Conservation (phyloP, 1,284 basidiomycete genomes). For the Rhodofomes roseus region DNA sequence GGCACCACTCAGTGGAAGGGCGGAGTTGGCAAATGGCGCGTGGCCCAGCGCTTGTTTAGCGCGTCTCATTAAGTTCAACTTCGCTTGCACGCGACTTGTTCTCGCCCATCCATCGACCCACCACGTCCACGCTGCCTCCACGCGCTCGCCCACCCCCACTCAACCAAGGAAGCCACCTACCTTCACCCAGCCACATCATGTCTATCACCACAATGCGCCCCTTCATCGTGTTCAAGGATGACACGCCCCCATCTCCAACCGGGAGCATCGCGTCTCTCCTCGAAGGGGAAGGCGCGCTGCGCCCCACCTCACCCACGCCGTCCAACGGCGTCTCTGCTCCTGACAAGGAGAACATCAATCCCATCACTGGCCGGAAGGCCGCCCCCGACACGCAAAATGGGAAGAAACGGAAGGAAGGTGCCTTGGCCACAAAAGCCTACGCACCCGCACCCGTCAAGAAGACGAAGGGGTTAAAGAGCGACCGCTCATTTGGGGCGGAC, state of each 20-base stretch:
- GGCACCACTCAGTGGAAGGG: background rate
- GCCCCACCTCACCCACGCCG: slow-evolving; percentile 22
- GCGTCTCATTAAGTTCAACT: slow-evolving; percentile 12
- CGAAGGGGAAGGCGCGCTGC: background rate
- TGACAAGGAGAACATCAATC: slow-evolving; percentile 78
- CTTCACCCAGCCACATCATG: slow-evolving; percentile 10
- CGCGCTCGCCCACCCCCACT: background rate
- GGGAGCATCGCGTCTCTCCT: slow-evolving; percentile 1
- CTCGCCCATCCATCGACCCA: background rate
- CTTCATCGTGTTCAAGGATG: slow-evolving; percentile 68
- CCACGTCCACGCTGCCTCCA: background rate
- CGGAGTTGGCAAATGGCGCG: slow-evolving; percentile 11
- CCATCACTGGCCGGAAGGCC: slow-evolving; percentile 61
- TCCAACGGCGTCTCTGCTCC: slow-evolving; percentile 34
- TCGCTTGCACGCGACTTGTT: slow-evolving; percentile 7
- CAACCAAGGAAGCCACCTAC: background rate
- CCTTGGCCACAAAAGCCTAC: slow-evolving; percentile 50
- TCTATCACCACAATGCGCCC: slow-evolving; percentile 46
- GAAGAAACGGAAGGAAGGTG: slow-evolving; percentile 64
- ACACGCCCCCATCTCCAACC: slow-evolving; percentile 17
- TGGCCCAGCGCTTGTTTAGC: slow-evolving; percentile 1
- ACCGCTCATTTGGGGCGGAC: slow-evolving; percentile 8
- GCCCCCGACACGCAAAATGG: slow-evolving; percentile 30
- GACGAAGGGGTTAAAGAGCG: slow-evolving; percentile 26
- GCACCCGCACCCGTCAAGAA: slow-evolving; percentile 40